Evolutionary conservation across 306 rosid genomes (phyloP), one percentile per base, ranked within the genome.

Genomic region (Acacia confusa): DNA sequence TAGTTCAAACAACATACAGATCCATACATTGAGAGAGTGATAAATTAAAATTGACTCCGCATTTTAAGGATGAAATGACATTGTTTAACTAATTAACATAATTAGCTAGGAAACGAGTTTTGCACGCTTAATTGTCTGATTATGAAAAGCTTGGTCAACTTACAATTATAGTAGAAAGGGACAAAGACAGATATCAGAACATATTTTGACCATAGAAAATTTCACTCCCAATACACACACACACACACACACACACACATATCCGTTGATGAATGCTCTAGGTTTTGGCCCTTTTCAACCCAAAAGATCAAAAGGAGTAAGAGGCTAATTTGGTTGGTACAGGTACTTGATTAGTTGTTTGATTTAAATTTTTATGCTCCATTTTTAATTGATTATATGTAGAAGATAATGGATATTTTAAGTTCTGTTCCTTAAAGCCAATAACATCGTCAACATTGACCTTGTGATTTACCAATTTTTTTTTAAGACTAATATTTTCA

Each of bases 271-370:
- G 66, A 60, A 60, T 60, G 34, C 32, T 60, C 66, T 22, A 57
- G 64, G 55, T 36, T 70, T 65, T 65, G 71, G 67, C 78, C 36
- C 0, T 67, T 67, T 30, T 22, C 30, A 20, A 27, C 40, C 41
- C 55, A 75, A 76, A 63, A 40, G 20, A 9, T 77, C 4, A 78
- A 72, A 24, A 34, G 58, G 17, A 25, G 25, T 41, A 76, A 82
- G 45, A 47, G 17, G 41, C 40, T 57, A 76, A 13, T 61, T 71
- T 38, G 74, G 48, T 38, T 16, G 66, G 30, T 71, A 72, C 47
- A 65, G 9, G 10, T 24, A 63, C 40, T 63, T 65, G 38, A 65
- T 63, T 6, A 77, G 22, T 74, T 38, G 30, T 47, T 72, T 60
- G 22, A 70, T 70, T 63, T 77, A 45, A 73, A 67, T 19, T 77